These are phyloP conservation scores for Phlyctochytrium bullatum DNA, from an alignment of 192 early-diverging fungal species.

Conservation along the genomic window DNA sequence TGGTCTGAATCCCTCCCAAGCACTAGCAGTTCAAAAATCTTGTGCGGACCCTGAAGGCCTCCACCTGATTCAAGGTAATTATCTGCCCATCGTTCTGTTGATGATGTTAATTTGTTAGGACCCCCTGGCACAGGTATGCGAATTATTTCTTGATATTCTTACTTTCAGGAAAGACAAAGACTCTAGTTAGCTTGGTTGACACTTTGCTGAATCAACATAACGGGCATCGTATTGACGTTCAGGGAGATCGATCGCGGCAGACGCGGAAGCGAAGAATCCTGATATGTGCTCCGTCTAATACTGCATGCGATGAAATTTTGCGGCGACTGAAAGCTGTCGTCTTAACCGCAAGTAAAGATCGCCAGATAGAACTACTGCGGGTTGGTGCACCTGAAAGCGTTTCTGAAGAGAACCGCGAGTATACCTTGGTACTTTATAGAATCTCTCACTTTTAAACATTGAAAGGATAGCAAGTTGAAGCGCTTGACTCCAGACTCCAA, in stretches of 20 bases:
- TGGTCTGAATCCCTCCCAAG: slow-evolving; percentile 91
- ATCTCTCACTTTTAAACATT: no score
- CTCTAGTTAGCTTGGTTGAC: slow-evolving; percentile 81
- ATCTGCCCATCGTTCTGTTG: slow-evolving; percentile 13
- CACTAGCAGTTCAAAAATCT: slow-evolving; percentile 73
- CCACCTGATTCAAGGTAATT: slow-evolving; percentile 81
- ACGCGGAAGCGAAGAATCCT: slow-evolving; percentile 63
- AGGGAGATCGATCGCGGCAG: slow-evolving; percentile 3
- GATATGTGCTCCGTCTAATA: slow-evolving; percentile 94
- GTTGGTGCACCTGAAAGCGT: no score
- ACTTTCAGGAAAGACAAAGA: slow-evolving; percentile 78
- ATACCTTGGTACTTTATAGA: no score
- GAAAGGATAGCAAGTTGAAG: no score
- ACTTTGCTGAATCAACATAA: slow-evolving; percentile 57
- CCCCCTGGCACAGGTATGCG: slow-evolving; percentile 55
- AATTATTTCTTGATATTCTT: neutral
- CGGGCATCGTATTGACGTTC: slow-evolving; percentile 26
- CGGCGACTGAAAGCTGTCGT: slow-evolving; percentile 74
- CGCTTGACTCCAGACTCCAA: neutral
- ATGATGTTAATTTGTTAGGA: slow-evolving; percentile 34
- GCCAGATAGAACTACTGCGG: slow-evolving; percentile 82
- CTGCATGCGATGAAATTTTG: slow-evolving; percentile 87
- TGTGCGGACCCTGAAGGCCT: slow-evolving; percentile 69
- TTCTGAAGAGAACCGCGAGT: no score
- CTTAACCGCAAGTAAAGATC: slow-evolving; percentile 51